Evolutionary conservation across 306 rosid species (phyloP).

Genomic region (Vicia villosa): DNA sequence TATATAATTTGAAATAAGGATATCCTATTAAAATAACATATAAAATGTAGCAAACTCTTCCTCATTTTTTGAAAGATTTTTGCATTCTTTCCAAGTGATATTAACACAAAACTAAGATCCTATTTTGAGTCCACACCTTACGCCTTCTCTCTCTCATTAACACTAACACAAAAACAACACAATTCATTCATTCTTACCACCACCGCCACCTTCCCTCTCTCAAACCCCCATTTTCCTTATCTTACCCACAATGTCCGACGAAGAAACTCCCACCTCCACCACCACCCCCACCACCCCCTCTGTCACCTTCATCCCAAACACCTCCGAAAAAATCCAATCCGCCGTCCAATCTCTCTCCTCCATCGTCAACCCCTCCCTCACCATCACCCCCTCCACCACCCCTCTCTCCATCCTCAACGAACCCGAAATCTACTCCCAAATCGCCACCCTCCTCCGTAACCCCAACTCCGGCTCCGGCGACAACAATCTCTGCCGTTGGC

Average conservation of each 20-base stretch:
- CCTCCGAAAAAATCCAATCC: constrained; percentile 30
- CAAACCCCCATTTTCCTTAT: background rate
- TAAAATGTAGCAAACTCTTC: too few relatives aligned
- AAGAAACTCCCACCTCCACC: constrained; percentile 19
- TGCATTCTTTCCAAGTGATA: too few relatives aligned
- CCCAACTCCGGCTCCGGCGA: constrained; percentile 75
- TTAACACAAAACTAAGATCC: background rate
- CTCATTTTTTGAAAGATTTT: too few relatives aligned
- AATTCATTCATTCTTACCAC: background rate
- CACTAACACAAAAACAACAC: background rate
- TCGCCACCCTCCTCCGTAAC: constrained; percentile 63
- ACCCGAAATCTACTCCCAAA: constrained; percentile 39
- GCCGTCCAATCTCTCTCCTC: constrained; percentile 57
- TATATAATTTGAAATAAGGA: too few relatives aligned
- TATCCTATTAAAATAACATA: too few relatives aligned
- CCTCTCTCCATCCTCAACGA: constrained; percentile 55
- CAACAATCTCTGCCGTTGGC: constrained; percentile 84
- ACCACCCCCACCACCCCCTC: background rate
- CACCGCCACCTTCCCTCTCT: background rate
- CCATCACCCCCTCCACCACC: constrained; percentile 35
- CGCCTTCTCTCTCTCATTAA: background rate
- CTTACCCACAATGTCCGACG: constrained; percentile 35
- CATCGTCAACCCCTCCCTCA: constrained; percentile 48
- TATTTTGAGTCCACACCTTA: background rate
- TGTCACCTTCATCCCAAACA: background rate